Evolutionary conservation across 1,284 basidiomycete genomes (phyloP), one percentile per base, ranked within the genome.

Genomic region (Microbotryum silenes-acaulis): DNA sequence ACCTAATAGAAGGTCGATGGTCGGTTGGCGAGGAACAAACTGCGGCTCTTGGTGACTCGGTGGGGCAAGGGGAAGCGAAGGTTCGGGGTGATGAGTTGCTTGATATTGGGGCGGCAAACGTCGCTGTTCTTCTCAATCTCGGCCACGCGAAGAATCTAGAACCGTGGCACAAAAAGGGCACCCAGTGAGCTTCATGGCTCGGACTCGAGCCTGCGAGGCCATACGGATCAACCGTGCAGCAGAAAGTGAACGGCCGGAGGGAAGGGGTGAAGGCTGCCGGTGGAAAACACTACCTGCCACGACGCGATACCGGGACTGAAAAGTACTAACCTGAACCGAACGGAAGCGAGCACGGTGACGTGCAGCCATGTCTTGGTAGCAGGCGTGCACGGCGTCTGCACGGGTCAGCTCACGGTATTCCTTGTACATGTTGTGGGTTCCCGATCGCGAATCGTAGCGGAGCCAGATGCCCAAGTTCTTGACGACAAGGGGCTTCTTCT

Each of bases 401-500:
- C 96, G 88, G 72, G 83, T 84, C 71, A 98, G 85, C 72, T 96
- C 94, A 75, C 93, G 91, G 89, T 91, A 97, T 82, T 98, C 94
- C 78, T 83, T 82, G 80, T 82, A 81, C 81, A 82, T 81, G 68
- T 97, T 96, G 85, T 96, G 92, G 61, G 93, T 97, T 68, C 92
- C 92, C 55, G 91, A 94, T 74, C 91, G 90, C 62, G 92, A 96
- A 80, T 96, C 94, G 81, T 98, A 98, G 73, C 96, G 90, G 77
- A 98, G 80, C 94, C 94, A 98, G 81, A 98, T 90, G 74, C 92
- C 96, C 76, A 98, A 97, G 88, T 97, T 97, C 86, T 98, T 98
- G 77, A 97, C 89, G 82, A 94, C 93, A 78, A 93, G 78, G 46
- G 96, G 94, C 80, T 88, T 91, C 84, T 90, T 92, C 82, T 98